phyloP scores from a whole-genome alignment of 2,329 filamentous ascomycete genomes.

The Aureobasidium musti region DNA sequence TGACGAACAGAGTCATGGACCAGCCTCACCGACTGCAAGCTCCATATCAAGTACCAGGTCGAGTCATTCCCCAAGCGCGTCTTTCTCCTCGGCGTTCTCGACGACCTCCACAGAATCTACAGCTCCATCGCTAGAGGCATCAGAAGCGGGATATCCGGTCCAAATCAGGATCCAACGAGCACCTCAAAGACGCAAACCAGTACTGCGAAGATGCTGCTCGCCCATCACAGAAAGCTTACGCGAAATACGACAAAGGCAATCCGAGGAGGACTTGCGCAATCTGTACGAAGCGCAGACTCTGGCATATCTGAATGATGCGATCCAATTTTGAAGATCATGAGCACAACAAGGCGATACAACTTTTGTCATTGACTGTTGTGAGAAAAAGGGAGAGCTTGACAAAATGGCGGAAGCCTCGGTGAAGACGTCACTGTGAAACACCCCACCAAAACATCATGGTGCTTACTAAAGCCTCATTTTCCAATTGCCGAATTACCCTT shows the following conservation, averaged over 20 bases:
- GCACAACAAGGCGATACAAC: background rate
- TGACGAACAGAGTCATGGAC: background rate
- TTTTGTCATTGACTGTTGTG: background rate
- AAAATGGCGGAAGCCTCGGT: slow-evolving; percentile 7
- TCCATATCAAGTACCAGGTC: background rate
- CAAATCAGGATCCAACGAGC: slow-evolving; percentile 1
- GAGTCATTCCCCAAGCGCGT: background rate
- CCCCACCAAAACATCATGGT: slow-evolving; percentile 24
- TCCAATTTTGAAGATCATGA: slow-evolving; percentile 17
- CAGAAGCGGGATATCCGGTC: background rate
- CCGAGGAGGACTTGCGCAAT: slow-evolving; percentile 38
- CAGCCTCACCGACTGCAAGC: background rate
- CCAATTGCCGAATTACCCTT: slow-evolving; percentile 18
- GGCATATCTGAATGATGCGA: slow-evolving; percentile 37
- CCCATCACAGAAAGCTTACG: slow-evolving; percentile 36
- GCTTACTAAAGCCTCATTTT: slow-evolving; percentile 24
- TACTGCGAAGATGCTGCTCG: slow-evolving; percentile 35
- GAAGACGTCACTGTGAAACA: background rate
- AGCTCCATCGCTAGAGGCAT: background rate
- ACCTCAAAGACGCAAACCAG: slow-evolving; percentile 9
- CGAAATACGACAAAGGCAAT: slow-evolving; percentile 38
- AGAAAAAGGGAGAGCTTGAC: background rate
- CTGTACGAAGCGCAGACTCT: slow-evolving; percentile 40
- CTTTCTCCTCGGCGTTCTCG: background rate
- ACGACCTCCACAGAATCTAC: background rate